phyloP scores from a whole-genome alignment of 768 basidiomycete species.

The Amanita rubescens region DNA sequence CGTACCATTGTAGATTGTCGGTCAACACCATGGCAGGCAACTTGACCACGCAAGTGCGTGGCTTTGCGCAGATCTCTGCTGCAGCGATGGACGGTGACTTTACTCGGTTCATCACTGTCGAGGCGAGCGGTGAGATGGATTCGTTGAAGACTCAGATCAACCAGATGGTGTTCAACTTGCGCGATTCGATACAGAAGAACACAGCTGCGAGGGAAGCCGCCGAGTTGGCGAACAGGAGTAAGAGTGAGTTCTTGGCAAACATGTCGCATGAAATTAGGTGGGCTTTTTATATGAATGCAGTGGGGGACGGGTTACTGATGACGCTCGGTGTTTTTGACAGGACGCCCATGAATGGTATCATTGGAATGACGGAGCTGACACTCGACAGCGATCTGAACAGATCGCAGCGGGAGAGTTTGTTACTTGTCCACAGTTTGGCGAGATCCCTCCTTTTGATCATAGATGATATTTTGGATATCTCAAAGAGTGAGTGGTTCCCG shows the following conservation, averaged over 20 bases:
- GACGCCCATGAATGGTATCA: slow-evolving; percentile 99
- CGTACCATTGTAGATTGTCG: slow-evolving; percentile 53
- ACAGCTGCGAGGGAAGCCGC: slow-evolving; percentile 96
- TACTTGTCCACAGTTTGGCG: slow-evolving; percentile 93
- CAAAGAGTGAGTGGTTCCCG: slow-evolving; percentile 71
- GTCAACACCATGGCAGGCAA: slow-evolving; percentile 98
- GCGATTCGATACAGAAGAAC: slow-evolving; percentile 97
- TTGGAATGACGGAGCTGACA: slow-evolving; percentile 98
- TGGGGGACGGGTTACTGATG: neutral
- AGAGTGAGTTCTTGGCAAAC: slow-evolving; percentile 97
- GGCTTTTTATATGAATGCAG: slow-evolving; percentile 19
- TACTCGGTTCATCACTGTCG: slow-evolving; percentile 98
- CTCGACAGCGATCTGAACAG: slow-evolving; percentile 93
- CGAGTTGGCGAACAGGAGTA: slow-evolving; percentile 93
- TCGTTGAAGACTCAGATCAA: slow-evolving; percentile 98
- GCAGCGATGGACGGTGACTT: slow-evolving; percentile 99
- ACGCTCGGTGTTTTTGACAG: slow-evolving; percentile 30
- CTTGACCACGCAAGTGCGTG: slow-evolving; percentile 96
- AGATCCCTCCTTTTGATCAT: slow-evolving; percentile 92
- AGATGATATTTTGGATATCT: slow-evolving; percentile 98
- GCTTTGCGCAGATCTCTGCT: slow-evolving; percentile 97
- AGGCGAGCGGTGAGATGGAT: slow-evolving; percentile 98
- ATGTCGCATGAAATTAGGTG: slow-evolving; percentile 97
- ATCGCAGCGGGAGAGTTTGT: slow-evolving; percentile 89
- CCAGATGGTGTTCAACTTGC: slow-evolving; percentile 97